Conservation (phyloP, 225 moss, liverwort and hornwort genomes). For the Rhytidiadelphus loreus region DNA sequence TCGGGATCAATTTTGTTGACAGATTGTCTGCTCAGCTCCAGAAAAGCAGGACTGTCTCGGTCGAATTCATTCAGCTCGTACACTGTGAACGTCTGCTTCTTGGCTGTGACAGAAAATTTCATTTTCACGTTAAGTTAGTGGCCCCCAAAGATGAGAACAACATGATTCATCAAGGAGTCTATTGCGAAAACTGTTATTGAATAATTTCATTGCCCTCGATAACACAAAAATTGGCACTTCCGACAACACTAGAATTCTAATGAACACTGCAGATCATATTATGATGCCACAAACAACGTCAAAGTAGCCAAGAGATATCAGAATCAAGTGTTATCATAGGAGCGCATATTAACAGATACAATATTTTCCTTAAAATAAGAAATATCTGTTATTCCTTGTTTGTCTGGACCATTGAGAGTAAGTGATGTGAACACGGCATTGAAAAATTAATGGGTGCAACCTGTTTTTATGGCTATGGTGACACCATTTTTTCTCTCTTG, state of each 20-base stretch:
- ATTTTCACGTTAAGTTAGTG: background rate
- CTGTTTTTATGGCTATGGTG: background rate
- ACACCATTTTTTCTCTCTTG: background rate
- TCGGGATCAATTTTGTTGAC: slow-evolving; percentile 29
- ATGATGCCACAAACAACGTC: background rate
- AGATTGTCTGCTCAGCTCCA: slow-evolving; percentile 37
- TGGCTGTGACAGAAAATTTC: background rate
- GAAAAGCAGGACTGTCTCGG: slow-evolving; percentile 35
- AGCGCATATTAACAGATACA: background rate
- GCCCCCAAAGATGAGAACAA: no score
- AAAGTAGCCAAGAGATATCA: background rate
- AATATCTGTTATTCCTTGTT: background rate
- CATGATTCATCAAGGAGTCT: background rate
- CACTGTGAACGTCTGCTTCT: slow-evolving; percentile 36
- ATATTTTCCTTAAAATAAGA: background rate
- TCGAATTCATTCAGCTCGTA: slow-evolving; percentile 40
- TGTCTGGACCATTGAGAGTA: no score
- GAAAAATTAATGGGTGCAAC: background rate
- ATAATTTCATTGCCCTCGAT: background rate
- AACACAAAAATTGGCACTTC: background rate
- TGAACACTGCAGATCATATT: background rate
- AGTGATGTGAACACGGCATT: background rate
- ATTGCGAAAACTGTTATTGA: background rate
- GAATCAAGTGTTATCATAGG: background rate
- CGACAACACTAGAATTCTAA: background rate